phyloP scores from a whole-genome alignment of 108 stramenopile species.

The Cyclotella baltica region DNA sequence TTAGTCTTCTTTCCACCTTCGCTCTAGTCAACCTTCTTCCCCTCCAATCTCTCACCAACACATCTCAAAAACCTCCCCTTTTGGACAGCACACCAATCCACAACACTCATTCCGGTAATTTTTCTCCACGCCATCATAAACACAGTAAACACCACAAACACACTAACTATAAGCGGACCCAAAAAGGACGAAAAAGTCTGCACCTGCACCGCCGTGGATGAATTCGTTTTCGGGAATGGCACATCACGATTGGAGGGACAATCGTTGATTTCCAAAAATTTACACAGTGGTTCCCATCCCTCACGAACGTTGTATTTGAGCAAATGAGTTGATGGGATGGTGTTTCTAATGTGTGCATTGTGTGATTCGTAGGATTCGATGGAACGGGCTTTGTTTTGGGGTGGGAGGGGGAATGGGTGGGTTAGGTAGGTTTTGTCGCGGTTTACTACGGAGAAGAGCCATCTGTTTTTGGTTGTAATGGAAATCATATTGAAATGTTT shows the following conservation, averaged over 20 bases:
- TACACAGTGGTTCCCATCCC: conserved; percentile 82
- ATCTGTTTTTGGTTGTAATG: conserved; percentile 35
- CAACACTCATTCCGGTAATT: conserved; percentile 59
- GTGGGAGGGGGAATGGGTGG: conserved; percentile 57
- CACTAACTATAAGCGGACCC: conserved; percentile 50
- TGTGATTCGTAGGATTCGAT: conserved; percentile 74
- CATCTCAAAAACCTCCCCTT: conserved; percentile 14
- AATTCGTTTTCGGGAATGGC: conserved; percentile 81
- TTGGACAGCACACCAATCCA: conserved; percentile 53
- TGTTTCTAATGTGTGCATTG: conserved; percentile 62
- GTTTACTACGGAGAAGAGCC: conserved; percentile 80
- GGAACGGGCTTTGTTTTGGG: conserved; percentile 65
- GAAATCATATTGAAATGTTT: neutral
- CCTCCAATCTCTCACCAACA: neutral
- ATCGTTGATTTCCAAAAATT: conserved; percentile 67
- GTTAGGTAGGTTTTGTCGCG: conserved; percentile 66
- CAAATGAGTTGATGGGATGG: conserved; percentile 67
- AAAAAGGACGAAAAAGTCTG: conserved; percentile 65
- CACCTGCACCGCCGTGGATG: conserved; percentile 65
- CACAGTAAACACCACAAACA: conserved; percentile 60
- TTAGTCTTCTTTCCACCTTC: neutral
- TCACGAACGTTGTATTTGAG: conserved; percentile 79
- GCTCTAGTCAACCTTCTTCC: neutral
- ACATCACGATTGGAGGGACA: conserved; percentile 64
- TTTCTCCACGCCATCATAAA: conserved; percentile 57